Conservation (phyloP, 2,329 filamentous ascomycete genomes). For the Cercospora berteroae region DNA sequence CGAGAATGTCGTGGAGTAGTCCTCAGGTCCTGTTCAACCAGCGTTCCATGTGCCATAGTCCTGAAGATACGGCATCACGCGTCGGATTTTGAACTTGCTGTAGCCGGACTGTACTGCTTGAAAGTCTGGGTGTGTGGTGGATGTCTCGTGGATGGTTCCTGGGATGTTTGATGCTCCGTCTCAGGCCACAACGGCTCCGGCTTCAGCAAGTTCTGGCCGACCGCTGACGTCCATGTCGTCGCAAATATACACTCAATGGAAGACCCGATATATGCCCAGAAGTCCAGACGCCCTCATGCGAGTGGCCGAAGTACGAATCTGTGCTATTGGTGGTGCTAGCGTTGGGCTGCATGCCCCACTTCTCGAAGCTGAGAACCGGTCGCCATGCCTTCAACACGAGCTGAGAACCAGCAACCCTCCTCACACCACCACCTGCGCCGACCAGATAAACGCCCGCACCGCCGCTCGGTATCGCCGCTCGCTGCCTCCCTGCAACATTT, state of each 20-base stretch:
- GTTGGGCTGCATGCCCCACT: constrained; percentile 4
- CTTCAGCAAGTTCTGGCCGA: not conserved
- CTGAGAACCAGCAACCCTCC: not conserved
- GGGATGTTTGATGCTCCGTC: not conserved
- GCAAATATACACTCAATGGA: not conserved
- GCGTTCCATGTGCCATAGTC: too few relatives aligned
- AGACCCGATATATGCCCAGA: not conserved
- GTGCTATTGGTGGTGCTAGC: not conserved
- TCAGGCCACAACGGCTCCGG: not conserved
- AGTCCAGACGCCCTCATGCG: not conserved
- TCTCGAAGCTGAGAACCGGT: not conserved
- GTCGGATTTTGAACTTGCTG: too few relatives aligned
- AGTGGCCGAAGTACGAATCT: not conserved
- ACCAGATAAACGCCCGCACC: not conserved
- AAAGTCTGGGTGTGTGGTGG: not conserved
- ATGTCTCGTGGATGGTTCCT: not conserved
- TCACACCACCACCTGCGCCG: not conserved
- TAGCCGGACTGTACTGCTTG: too few relatives aligned
- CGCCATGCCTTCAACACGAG: constrained; percentile 5
- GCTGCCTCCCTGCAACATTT: not conserved
- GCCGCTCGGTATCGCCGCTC: not conserved
- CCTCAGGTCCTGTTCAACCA: too few relatives aligned
- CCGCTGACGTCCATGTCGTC: not conserved
- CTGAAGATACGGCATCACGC: too few relatives aligned
- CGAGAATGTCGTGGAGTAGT: too few relatives aligned